Evolutionary conservation across 2,329 filamentous ascomycete genomes (phyloP), one percentile per base, ranked within the genome.

Genomic region (Coniochaeta pulveracea): DNA sequence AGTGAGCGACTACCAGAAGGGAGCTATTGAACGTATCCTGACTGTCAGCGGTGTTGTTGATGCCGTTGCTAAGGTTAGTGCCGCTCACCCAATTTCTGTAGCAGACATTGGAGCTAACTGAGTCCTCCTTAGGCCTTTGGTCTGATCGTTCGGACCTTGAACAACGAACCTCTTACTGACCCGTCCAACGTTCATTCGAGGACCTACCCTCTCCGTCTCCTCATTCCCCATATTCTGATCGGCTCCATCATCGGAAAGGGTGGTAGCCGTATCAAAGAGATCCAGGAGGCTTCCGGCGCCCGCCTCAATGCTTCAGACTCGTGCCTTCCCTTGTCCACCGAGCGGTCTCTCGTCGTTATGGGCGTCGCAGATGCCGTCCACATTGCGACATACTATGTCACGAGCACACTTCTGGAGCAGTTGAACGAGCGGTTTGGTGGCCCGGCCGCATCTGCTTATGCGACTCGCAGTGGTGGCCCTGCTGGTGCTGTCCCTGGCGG

Each of bases 211-310:
- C 78, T 98, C 35, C 86, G 91, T 47, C 77, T 98, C 33, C 76
- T 98, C 36, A 85, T 98, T 47, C 91, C 91, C 12, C 91, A 96
- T 54, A 91, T 98, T 48, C 73, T 98, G 37, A 98, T 98, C 49
- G 91, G 91, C 34, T 95, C 89, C 39, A 96, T 98, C 60, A 98
- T 98, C 57, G 91, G 91, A 50, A 98, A 98, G 66, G 85, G 82
- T 42, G 91, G 91, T 44, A 83, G 88, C 38, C 80, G 91, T 43
- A 98, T 98, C 55, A 85, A 91, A 44, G 91, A 98, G 62, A 98
- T 98, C 41, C 91, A 98, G 58, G 91, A 98, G 55, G 88, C 88
- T 14, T 98, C 91, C 11, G 93, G 93, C 39, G 91, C 91, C 34
- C 82, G 93, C 41, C 73, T 98, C 28, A 98, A 98, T 57, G 91